These are phyloP conservation scores for Penicillium fuscoglaucum DNA, from an alignment of 2,329 filamentous ascomycete species.

Conservation along the genomic window DNA sequence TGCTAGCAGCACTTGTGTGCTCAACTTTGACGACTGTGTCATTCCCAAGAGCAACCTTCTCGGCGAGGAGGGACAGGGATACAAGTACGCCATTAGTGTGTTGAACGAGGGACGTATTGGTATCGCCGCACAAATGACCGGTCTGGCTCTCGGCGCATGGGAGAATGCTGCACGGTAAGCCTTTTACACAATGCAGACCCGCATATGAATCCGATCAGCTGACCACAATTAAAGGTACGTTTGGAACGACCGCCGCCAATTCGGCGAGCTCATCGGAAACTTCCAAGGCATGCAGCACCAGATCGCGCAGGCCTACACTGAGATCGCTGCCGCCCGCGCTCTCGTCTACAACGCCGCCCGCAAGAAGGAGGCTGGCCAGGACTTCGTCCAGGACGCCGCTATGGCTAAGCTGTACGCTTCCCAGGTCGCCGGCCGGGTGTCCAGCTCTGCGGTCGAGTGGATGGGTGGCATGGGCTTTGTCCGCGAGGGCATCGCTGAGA, in stretches of 20 bases:
- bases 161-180: constrained; percentile 81
- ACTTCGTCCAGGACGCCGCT: constrained; percentile 92
- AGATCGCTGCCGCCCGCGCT: constrained; percentile 86
- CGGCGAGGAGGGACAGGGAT: constrained; percentile 85
- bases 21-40: constrained; percentile 96
- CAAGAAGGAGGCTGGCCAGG: constrained; percentile 96
- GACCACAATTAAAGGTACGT: constrained; percentile 63
- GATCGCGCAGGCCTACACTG: constrained; percentile 91
- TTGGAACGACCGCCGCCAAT: constrained; percentile 98
- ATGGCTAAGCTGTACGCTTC: constrained; percentile 97
- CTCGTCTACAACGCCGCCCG: constrained; percentile 94
- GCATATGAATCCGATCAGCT: constrained; percentile 10
- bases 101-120: constrained; percentile 97
- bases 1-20: constrained; percentile 92
- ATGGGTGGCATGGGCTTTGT: constrained; percentile 99
- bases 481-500: constrained; percentile 92
- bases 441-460: constrained; percentile 89
- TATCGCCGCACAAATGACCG: constrained; percentile 98
- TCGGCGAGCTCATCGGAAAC: constrained; percentile 86
- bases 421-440: constrained; percentile 86
- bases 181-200: not conserved
- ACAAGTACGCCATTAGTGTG: constrained; percentile 94
- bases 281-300: constrained; percentile 99
- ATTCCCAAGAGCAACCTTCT: constrained; percentile 85
- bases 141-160: constrained; percentile 88